Percentiles rank a stretch among this genome's conserved stretches.
Evolutionary conservation across 2,329 filamentous ascomycete genomes (phyloP).

Genomic region (Clarireedia paspali): DNA sequence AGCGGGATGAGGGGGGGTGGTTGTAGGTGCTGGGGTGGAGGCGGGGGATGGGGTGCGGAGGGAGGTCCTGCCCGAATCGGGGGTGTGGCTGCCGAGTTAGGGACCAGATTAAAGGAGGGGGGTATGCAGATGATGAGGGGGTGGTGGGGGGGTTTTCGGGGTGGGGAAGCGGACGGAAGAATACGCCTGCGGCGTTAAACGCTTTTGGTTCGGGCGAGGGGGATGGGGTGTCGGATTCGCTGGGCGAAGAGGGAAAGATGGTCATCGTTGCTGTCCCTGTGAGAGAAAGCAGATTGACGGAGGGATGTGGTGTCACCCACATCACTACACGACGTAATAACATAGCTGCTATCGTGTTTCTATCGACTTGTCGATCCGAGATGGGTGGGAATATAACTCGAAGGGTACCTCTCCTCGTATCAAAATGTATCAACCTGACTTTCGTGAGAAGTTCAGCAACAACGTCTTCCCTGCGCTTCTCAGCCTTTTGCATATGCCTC

Average conservation of each 20-base stretch:
- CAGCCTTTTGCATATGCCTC: constrained; percentile 38
- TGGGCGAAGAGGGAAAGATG: background rate
- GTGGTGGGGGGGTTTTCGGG: background rate
- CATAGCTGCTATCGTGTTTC: constrained; percentile 31
- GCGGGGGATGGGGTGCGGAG: background rate
- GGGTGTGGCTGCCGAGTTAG: no score
- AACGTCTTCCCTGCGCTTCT: constrained; percentile 38
- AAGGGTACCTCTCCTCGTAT: constrained; percentile 30
- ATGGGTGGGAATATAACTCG: constrained; percentile 14
- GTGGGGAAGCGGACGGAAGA: constrained; percentile 19
- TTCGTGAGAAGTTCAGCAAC: constrained; percentile 47
- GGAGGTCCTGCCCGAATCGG: no score
- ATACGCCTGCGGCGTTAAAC: background rate
- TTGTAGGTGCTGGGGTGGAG: no score
- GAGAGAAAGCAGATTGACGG: constrained; percentile 36
- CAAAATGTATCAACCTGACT: constrained; percentile 32
- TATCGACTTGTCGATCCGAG: background rate
- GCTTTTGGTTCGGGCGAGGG: constrained; percentile 18
- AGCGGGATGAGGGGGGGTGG: constrained; percentile 15
- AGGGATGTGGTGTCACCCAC: constrained; percentile 39
- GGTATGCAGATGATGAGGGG: background rate
- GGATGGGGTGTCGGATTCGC: background rate
- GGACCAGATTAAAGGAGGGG: constrained; percentile 27
- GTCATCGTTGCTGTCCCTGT: background rate
- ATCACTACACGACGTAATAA: constrained; percentile 41